These are phyloP conservation scores for Heliosperma pusillum DNA, from an alignment of 148 eudicot species.

Conservation along the genomic window DNA sequence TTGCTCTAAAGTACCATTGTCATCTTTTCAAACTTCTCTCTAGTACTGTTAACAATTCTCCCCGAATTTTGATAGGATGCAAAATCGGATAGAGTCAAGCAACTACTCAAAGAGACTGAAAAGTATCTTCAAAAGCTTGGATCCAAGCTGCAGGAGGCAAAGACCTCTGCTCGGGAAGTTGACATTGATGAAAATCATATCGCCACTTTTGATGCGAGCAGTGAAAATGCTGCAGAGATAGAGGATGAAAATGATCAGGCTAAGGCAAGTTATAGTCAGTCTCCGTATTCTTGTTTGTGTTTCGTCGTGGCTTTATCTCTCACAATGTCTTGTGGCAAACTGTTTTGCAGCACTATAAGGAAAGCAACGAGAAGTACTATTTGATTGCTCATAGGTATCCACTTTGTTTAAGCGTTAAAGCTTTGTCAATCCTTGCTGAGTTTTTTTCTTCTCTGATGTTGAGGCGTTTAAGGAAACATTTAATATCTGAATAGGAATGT, in stretches of 20 bases:
- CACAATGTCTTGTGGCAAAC: slow-evolving; percentile 1
- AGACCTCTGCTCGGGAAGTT: slow-evolving; percentile 45
- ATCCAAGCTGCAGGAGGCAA: slow-evolving; percentile 79
- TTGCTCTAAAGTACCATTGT: neutral
- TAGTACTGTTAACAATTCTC: neutral
- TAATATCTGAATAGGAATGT: neutral
- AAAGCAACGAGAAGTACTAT: slow-evolving; percentile 98
- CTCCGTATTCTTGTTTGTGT: neutral
- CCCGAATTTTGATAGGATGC: slow-evolving; percentile 54
- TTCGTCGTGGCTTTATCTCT: slow-evolving; percentile 3
- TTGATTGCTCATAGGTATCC: slow-evolving; percentile 93
- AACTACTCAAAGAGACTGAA: slow-evolving; percentile 93
- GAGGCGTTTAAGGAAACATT: neutral
- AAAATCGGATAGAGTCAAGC: slow-evolving; percentile 92
- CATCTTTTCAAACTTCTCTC: neutral
- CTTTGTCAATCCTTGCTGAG: neutral
- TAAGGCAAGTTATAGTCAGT: slow-evolving; percentile 46
- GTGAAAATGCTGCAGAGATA: slow-evolving; percentile 48
- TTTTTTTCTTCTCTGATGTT: slow-evolving; percentile 7
- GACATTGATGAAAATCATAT: slow-evolving; percentile 58
- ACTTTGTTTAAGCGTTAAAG: slow-evolving; percentile 1
- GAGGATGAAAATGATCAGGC: slow-evolving; percentile 96
- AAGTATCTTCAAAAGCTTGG: slow-evolving; percentile 92
- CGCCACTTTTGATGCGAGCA: slow-evolving; percentile 43
- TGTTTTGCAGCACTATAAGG: slow-evolving; percentile 82